Base-by-base conservation (phyloP, 2,329 filamentous ascomycete species). In the Pezicula neosporulosa region DNA sequence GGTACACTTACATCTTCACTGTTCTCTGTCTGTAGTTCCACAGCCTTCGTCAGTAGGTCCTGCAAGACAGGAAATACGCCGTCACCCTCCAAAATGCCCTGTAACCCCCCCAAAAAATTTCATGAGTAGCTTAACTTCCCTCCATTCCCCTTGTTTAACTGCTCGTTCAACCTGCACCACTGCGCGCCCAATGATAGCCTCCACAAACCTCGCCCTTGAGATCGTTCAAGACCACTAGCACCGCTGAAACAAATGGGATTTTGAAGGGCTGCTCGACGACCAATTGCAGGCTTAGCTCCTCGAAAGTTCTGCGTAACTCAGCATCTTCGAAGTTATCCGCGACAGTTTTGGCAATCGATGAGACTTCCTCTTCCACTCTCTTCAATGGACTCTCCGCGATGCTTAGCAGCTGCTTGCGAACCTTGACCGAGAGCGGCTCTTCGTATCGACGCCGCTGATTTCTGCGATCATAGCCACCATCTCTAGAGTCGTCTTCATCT, bases 261-360 rank as follows among this genome's bases (percentile, higher is more conserved):
- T 97, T 97, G 70, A 99, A 86, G 1, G 94, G 94, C 72, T 99
- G 94, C 72, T 99, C 94, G 35, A 90, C 68, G 41, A 88, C 79
- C 58, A 97, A 77, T 70, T 93, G 89, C 52, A 92, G 73, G 7
- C 85, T 76, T 28, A 96, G 78, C 51, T 86, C 82, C 58, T 89
- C 76, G 68, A 96, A 95, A 47, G 78, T 83, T 30, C 77, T 80
- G 58, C 85, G 85, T 49, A 96, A 74, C 60, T 91, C 87, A 60
- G 86, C 83, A 65, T 95, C 88, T n/a, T 95, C 91, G 66, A 87
- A 88, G 69, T 95, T 87, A 42, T 96, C 90, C 30, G 86, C 80
- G 15, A 96, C 82, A 45, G 86, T 81, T 62, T 86, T 88, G 30
- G 89, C 89, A 62, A 95, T 86, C 47, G 79, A 78, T 51, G 81